phyloP scores from a whole-genome alignment of 208 protist species.

The Trypanosoma congolense region DNA sequence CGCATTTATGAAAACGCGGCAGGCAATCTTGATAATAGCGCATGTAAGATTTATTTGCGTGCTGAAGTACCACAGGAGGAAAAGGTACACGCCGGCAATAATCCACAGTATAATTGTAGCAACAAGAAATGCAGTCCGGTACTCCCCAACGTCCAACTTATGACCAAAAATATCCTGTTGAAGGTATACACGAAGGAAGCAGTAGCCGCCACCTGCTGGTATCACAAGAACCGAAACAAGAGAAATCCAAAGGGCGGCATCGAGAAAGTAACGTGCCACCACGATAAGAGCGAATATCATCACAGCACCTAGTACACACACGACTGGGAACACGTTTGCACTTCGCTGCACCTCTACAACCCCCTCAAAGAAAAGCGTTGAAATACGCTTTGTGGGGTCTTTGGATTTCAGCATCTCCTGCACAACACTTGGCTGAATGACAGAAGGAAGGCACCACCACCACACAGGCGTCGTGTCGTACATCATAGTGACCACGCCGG shows the following conservation, averaged over 20 bases:
- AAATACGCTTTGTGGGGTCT: conserved; percentile 1
- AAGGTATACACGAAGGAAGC: conserved; percentile 23
- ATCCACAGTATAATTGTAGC: conserved; percentile 17
- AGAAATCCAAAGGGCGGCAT: conserved; percentile 17
- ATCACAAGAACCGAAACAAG: conserved; percentile 17
- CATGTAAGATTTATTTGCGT: conserved; percentile 45
- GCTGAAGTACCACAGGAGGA: conserved; percentile 36
- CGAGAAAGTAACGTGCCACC: conserved; percentile 21
- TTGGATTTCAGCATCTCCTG: conserved; percentile 4
- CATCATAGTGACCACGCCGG: conserved; percentile 2
- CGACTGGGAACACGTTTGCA: conserved; percentile 20
- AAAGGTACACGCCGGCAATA: conserved; percentile 20
- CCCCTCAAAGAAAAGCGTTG: conserved; percentile 10
- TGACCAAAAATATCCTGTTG: conserved; percentile 11
- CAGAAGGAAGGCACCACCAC: conserved; percentile 15
- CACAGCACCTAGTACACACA: conserved; percentile 9
- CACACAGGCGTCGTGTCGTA: conserved; percentile 20
- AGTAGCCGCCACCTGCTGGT: conserved; percentile 2
- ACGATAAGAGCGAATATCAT: conserved; percentile 30
- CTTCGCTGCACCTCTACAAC: conserved; percentile 18
- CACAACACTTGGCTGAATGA: conserved; percentile 11
- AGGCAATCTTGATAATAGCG: conserved; percentile 49
- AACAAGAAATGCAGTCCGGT: conserved; percentile 14
- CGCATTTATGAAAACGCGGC: conserved; percentile 30
- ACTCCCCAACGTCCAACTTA: conserved; percentile 1